These are phyloP conservation scores for Acacia pycnantha DNA, from an alignment of 331 rosid species.

Conservation along the genomic window DNA sequence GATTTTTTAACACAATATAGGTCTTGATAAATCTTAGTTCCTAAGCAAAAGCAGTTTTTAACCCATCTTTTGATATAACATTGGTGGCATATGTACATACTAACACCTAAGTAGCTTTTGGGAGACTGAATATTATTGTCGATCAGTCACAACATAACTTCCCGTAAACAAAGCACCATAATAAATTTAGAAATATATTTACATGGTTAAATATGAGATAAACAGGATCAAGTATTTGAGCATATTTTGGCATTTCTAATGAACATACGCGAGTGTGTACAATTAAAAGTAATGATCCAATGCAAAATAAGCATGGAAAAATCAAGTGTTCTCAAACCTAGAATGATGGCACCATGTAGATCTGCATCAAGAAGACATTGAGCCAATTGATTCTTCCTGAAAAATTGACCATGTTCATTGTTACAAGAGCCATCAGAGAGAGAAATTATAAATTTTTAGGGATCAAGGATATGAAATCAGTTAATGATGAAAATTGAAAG, in stretches of 20 bases:
- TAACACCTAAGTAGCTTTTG: not conserved
- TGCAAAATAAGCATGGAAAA: not conserved
- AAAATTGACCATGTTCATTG: slow-evolving; percentile 31
- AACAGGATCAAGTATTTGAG: not conserved
- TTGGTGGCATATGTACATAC: not conserved
- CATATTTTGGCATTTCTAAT: not conserved
- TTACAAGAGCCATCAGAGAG: slow-evolving; percentile 22
- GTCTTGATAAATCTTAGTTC: not conserved
- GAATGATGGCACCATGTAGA: slow-evolving; percentile 80
- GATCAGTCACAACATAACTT: not conserved
- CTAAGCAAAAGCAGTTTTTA: not conserved
- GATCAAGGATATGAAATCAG: not conserved
- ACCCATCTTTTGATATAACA: not conserved
- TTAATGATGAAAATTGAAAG: slow-evolving; percentile 18
- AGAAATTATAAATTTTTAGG: not conserved
- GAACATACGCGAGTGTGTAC: not conserved
- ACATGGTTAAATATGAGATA: not conserved
- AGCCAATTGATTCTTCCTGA: slow-evolving; percentile 74
- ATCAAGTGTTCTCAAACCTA: slow-evolving; percentile 47
- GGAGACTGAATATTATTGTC: not conserved
- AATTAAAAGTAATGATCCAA: not conserved
- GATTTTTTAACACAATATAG: not conserved
- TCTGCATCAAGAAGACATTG: slow-evolving; percentile 75
- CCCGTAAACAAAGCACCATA: not conserved
- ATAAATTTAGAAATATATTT: not conserved